phyloP scores from a whole-genome alignment of 345 rosid genomes.

The Zanthoxylum bungeanum region DNA sequence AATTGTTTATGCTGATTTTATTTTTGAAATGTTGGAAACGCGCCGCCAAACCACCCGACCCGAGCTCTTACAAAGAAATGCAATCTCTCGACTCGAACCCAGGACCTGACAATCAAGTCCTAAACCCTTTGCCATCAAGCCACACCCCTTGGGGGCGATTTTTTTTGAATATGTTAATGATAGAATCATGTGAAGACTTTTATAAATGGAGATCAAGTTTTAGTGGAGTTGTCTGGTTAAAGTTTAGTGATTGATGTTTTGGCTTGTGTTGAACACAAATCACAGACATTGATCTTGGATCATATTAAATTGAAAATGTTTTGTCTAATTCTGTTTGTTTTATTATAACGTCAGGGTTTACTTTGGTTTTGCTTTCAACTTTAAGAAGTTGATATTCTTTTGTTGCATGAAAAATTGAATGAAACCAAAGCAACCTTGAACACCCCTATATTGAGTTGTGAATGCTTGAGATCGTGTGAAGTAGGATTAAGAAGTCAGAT shows the following conservation, averaged over 20 bases:
- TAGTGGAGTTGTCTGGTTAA: not conserved
- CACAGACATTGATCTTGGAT: not conserved
- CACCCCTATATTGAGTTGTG: not conserved
- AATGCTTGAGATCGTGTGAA: not conserved
- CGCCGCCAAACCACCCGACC: too few relatives aligned
- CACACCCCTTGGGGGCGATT: too few relatives aligned
- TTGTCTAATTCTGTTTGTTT: not conserved
- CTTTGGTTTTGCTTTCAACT: not conserved
- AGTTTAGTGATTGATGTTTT: not conserved
- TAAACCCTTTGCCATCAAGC: too few relatives aligned
- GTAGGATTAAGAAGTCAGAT: not conserved
- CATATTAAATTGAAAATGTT: not conserved
- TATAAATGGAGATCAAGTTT: not conserved
- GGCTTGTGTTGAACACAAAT: not conserved
- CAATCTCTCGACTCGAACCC: too few relatives aligned
- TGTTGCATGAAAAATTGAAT: not conserved
- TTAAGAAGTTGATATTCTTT: not conserved
- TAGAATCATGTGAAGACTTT: not conserved
- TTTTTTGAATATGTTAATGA: not conserved
- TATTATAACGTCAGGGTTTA: not conserved
- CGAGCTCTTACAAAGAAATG: too few relatives aligned
- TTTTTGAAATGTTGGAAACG: too few relatives aligned
- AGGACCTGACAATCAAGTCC: too few relatives aligned
- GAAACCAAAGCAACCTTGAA: not conserved
- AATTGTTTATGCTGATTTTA: not conserved